Base-by-base conservation (phyloP, 345 rosid genomes). In the Hibiscus mutabilis region DNA sequence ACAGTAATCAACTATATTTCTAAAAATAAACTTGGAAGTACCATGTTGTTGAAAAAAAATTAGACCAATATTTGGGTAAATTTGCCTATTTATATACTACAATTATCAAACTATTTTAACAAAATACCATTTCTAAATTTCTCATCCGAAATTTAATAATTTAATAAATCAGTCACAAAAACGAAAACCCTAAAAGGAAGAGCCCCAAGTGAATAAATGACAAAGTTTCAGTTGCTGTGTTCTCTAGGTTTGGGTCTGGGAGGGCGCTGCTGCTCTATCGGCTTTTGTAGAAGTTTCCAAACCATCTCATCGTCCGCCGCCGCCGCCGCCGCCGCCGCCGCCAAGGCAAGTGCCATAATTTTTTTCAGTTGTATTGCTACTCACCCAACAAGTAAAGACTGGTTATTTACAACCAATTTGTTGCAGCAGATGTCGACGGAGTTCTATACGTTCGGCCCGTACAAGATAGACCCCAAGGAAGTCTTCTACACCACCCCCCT, bases 401-500 rank as follows among this genome's bases (percentile, higher is more conserved):
- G 44, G 10, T 35, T 29, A n/a, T 44, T 46, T 49, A 22, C 33
- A 21, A 11, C 46, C 25, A 27, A 31, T 49, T 6, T 21, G 49
- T 25, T 51, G 59, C 46, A 21, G 44, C 76, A 82, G 88, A 82
- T 85, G 82, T 76, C 87, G 44, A 67, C 72, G 52, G 78, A 82
- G 24, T 9, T 49, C 7, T 90, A 74, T 58, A 69, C 4, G 9
- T 90, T 94, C 65, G 97, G 98, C 0, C 91, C 93, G 6, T 86
- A 90, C 83, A 81, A 82, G 68, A 88, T 94, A 46, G 88, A 86
- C 57, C 74, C 84, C 1, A 81, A 82, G 82, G 93, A 91, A 80
- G 96, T 94, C 24, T 94, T 94, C 78, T 91, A 87, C 83, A 22
- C 88, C 65, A 86, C 91, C 18, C 61, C 75, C 18, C 83, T 86